Conservation (phyloP, 176 grass and related monocot species). For the Aegilops bicornis region DNA sequence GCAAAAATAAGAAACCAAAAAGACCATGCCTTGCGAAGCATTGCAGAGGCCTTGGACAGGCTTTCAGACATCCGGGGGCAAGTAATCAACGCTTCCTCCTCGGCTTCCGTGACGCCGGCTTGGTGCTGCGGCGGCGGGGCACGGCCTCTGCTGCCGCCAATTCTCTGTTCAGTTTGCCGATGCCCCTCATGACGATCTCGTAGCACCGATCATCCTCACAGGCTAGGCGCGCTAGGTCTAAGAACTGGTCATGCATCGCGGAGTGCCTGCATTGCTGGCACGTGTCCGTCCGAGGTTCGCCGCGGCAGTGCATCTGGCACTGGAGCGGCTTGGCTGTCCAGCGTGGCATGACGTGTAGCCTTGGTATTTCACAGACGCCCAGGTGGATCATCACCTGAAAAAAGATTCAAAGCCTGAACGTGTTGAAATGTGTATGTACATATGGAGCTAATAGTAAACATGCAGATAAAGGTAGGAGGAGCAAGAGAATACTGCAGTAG, state of each 20-base stretch:
- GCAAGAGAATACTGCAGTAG: background rate
- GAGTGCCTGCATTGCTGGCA: background rate
- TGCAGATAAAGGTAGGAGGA: background rate
- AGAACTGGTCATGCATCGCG: background rate
- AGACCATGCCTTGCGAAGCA: background rate
- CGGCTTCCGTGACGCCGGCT: background rate
- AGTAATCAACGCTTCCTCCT: background rate
- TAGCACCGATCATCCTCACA: background rate
- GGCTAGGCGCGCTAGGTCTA: background rate
- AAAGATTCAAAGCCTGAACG: background rate
- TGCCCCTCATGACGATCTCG: background rate
- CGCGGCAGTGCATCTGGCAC: background rate
- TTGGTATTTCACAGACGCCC: background rate
- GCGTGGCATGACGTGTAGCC: background rate
- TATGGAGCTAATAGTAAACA: background rate
- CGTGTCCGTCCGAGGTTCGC: background rate
- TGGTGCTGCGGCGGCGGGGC: background rate
- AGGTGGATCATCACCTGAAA: constrained; percentile 1
- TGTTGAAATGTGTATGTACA: background rate
- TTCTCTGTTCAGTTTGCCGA: background rate
- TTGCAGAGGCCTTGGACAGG: background rate
- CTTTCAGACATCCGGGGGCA: background rate
- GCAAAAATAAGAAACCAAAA: background rate
- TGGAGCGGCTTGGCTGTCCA: background rate
- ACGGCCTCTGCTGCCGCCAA: background rate